Conservation (phyloP, 768 basidiomycete genomes). For the Austroboletus eburneus region DNA sequence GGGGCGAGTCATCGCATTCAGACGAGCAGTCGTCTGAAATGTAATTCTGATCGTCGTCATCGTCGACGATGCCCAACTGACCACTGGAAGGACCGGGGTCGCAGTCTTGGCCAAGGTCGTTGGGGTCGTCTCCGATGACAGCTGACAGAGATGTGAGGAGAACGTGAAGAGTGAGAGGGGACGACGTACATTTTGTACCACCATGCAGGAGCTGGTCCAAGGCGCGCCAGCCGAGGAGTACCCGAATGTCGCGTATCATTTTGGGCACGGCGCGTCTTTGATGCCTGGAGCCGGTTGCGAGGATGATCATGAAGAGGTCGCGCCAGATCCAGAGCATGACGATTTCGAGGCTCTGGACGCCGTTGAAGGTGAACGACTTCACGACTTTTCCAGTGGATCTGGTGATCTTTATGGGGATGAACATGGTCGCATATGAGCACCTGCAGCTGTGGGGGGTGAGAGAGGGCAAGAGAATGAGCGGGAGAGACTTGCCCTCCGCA, state of each 20-base stretch:
- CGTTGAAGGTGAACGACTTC: constrained; percentile 46
- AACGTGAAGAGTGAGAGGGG: background rate
- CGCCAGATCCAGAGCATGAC: constrained; percentile 65
- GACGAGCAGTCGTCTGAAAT: constrained; percentile 19
- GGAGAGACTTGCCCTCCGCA: constrained; percentile 34
- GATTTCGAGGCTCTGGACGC: constrained; percentile 43
- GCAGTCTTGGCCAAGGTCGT: constrained; percentile 25
- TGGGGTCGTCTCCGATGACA: constrained; percentile 13
- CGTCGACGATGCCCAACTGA: constrained; percentile 23
- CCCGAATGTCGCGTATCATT: constrained; percentile 59
- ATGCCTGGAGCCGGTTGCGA: constrained; percentile 34
- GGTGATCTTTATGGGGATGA: constrained; percentile 44
- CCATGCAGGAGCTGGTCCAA: constrained; percentile 52
- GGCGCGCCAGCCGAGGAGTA: constrained; percentile 45
- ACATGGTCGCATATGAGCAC: constrained; percentile 46
- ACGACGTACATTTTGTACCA: constrained; percentile 40
- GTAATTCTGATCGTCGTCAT: constrained; percentile 30
- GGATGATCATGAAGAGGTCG: constrained; percentile 58
- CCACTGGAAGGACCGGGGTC: background rate
- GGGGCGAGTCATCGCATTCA: constrained; percentile 20
- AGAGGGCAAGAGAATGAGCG: constrained; percentile 1
- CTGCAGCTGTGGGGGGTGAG: constrained; percentile 42
- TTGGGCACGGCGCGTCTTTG: constrained; percentile 36
- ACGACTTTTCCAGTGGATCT: constrained; percentile 40
- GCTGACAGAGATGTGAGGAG: background rate